phyloP scores from a whole-genome alignment of 208 protist genomes.

The Trypanosoma boissoni region DNA sequence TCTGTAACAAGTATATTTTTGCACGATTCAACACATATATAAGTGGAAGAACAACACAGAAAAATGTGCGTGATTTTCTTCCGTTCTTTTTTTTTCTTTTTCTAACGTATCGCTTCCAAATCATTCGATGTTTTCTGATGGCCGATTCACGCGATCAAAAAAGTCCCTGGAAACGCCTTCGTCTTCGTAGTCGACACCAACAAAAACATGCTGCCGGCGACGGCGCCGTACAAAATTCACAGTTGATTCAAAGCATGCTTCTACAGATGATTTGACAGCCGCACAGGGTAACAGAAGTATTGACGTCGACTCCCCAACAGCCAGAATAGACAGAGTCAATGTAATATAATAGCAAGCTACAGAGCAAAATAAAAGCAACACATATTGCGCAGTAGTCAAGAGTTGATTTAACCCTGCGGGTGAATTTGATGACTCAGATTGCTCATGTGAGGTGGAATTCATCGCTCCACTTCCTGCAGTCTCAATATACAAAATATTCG shows the following conservation, averaged over 20 bases:
- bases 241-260: not conserved
- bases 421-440: not conserved
- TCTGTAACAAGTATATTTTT: slow-evolving; percentile 3
- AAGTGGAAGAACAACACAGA: not conserved
- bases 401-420: slow-evolving; percentile 25
- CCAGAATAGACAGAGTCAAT: slow-evolving; percentile 39
- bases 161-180: slow-evolving; percentile 6
- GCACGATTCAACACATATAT: not conserved
- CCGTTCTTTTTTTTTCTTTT: not conserved
- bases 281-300: slow-evolving; percentile 40
- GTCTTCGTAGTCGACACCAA: slow-evolving; percentile 27
- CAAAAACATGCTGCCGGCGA: slow-evolving; percentile 14
- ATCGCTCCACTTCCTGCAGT: no score
- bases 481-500: not conserved
- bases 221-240: not conserved
- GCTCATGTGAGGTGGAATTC: no score
- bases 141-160: slow-evolving; percentile 14
- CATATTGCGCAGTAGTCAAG: slow-evolving; percentile 46
- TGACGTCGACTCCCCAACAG: slow-evolving; percentile 53
- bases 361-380: slow-evolving; percentile 42
- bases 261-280: slow-evolving; percentile 5
- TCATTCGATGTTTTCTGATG: slow-evolving; percentile 3
- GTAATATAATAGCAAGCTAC: slow-evolving; percentile 50
- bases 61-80: not conserved
- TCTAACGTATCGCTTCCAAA: not conserved